These are phyloP conservation scores for Penicillium hesseltinei DNA, from an alignment of 2,329 filamentous ascomycete species.

Conservation along the genomic window DNA sequence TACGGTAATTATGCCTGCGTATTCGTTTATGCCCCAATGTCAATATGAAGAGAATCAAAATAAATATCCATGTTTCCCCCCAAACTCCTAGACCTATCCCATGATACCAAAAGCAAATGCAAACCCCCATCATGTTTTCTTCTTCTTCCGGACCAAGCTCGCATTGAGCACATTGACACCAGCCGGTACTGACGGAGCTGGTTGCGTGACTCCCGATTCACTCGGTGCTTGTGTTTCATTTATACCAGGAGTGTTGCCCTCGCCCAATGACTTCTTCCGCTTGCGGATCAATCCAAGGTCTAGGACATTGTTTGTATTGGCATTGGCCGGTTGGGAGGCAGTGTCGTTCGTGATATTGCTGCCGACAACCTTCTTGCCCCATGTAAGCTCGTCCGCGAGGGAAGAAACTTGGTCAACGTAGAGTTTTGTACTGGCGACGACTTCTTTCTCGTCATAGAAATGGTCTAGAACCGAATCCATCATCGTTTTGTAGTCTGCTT, in stretches of 20 bases:
- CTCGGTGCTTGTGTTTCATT: conserved; percentile 7
- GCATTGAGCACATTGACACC: conserved; percentile 41
- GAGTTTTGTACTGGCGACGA: conserved; percentile 40
- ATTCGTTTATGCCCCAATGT: background rate
- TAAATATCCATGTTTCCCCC: background rate
- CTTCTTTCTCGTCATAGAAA: conserved; percentile 43
- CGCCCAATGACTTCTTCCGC: conserved; percentile 34
- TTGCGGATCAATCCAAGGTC: conserved; percentile 37
- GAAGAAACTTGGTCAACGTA: conserved; percentile 45
- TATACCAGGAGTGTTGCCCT: conserved; percentile 11
- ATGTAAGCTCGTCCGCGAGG: conserved; percentile 36
- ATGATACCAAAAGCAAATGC: background rate
- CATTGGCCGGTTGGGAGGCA: conserved; percentile 7
- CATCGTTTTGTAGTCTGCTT: conserved; percentile 42
- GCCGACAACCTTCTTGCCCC: conserved; percentile 38
- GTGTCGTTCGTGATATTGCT: conserved; percentile 14
- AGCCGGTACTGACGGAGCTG: conserved; percentile 12
- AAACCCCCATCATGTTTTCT: conserved; percentile 33
- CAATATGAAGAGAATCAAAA: background rate
- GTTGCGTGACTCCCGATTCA: background rate
- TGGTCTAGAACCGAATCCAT: conserved; percentile 42
- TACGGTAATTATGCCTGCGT: background rate
- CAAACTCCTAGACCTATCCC: conserved; percentile 1
- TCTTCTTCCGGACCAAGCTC: conserved; percentile 42
- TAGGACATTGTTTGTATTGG: conserved; percentile 27